Base-by-base conservation (phyloP, 2,329 filamentous ascomycete genomes). In the Pyrenochaeta sp. region DNA sequence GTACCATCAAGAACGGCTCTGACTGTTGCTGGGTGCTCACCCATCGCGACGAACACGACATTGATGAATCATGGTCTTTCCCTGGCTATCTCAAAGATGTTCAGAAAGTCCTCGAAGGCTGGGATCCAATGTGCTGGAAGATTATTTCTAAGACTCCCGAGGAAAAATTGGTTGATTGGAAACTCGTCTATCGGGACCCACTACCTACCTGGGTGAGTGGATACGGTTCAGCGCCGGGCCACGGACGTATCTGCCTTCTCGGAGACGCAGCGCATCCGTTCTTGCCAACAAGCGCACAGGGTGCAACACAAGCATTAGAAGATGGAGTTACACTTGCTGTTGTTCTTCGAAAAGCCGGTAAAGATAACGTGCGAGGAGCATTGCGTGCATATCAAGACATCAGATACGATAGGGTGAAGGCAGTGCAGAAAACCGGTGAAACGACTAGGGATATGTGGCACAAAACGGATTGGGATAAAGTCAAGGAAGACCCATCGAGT, bases 251-350 rank as follows among this genome's bases (percentile, higher is more conserved):
- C 46, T 81, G 77, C 1, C 70, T 84, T 23, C 71, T 84, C 1
- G 83, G 83, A 1, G 83, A 85, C 59, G 80, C 80, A 40, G 83
- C 82, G 45, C 83, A 85, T 60, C 78, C 82, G 0, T 83, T 84
- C 63, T 64, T 85, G 6, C 83, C 82, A 0, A 84, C 82, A 0
- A 81, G 78, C 49, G 81, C 81, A 0, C 82, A 84, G 55, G 82
- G 82, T 1, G 81, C 82, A 0, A 81, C 80, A 36, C 82, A 85
- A 65, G 82, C 83, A 0, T 79, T 82, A 17, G 83, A 85, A 69
- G 83, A 83, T 61, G 69, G 65, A 10, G 68, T 73, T 11, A 71
- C 70, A 11, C 44, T 74, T 7, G 70, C 69, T 1, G 57, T 71
- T 0, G 9, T 67, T 12, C 40, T 74, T 45, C 45, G 61, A 32